Conservation (phyloP, 805 yeast genomes). For the Pichia eremophila region DNA sequence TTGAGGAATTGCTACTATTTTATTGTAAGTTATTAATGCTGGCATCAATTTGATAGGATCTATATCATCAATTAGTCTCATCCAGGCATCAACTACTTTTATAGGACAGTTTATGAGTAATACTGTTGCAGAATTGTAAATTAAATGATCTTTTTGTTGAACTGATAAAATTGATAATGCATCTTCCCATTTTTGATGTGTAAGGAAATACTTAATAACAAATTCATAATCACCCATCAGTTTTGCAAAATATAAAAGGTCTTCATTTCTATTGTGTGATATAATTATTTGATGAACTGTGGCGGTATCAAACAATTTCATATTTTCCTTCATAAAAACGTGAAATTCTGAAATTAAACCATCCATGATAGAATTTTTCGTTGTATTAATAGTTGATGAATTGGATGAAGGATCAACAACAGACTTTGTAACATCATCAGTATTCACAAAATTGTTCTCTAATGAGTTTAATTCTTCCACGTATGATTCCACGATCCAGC, state of each 20-base stretch:
- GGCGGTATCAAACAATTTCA: constrained; percentile 45
- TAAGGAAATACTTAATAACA: constrained; percentile 61
- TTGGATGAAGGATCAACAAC: no score
- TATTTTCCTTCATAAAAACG: constrained; percentile 41
- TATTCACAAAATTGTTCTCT: constrained; percentile 23
- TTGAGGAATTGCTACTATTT: constrained; percentile 27
- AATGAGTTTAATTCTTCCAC: constrained; percentile 37
- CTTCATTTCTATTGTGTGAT: constrained; percentile 55
- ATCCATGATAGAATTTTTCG: background rate
- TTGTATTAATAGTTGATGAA: no score
- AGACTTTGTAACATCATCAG: no score
- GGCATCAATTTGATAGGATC: constrained; percentile 64
- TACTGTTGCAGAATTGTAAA: constrained; percentile 62
- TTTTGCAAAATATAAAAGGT: constrained; percentile 59
- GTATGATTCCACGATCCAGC: constrained; percentile 58
- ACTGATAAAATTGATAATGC: constrained; percentile 52
- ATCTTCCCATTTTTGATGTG: constrained; percentile 61
- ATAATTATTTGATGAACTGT: constrained; percentile 66
- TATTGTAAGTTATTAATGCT: constrained; percentile 61
- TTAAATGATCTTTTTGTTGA: constrained; percentile 36
- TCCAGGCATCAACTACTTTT: constrained; percentile 73
- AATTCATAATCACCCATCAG: constrained; percentile 58
- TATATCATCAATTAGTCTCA: constrained; percentile 40
- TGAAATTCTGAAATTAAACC: constrained; percentile 28
- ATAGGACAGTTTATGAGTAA: constrained; percentile 59